phyloP scores from a whole-genome alignment of 2,329 filamentous ascomycete genomes.

The Alternaria dauci region DNA sequence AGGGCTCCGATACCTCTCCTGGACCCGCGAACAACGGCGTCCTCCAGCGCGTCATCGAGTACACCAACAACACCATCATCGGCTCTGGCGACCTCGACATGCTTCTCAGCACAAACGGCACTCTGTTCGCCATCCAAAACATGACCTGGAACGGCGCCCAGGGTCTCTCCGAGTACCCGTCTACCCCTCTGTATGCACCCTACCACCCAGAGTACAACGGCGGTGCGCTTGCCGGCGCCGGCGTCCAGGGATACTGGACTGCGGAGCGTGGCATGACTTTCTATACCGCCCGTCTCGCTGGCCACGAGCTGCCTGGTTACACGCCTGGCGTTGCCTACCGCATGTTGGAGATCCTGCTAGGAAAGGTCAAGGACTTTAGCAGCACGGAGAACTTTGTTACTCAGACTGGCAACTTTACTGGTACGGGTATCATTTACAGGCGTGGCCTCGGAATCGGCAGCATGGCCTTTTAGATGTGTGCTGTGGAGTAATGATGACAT shows the following conservation, averaged over 20 bases:
- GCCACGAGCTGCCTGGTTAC: slow-evolving; percentile 56
- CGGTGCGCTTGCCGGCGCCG: slow-evolving; percentile 52
- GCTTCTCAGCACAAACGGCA: slow-evolving; percentile 61
- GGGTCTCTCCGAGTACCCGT: slow-evolving; percentile 56
- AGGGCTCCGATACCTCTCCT: slow-evolving; percentile 45
- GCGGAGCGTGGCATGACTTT: slow-evolving; percentile 58
- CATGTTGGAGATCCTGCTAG: slow-evolving; percentile 55
- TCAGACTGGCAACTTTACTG: slow-evolving; percentile 45
- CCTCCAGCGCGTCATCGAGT: slow-evolving; percentile 60
- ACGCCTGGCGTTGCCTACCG: slow-evolving; percentile 55
- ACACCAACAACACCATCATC: slow-evolving; percentile 62
- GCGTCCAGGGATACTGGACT: slow-evolving; percentile 53
- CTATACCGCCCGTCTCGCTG: slow-evolving; percentile 53
- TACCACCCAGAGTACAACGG: slow-evolving; percentile 55
- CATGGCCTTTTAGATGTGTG: background rate
- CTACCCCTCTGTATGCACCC: slow-evolving; percentile 54
- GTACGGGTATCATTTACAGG: slow-evolving; percentile 39
- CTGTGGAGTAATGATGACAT: background rate
- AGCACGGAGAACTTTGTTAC: slow-evolving; percentile 48
- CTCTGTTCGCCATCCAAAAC: slow-evolving; percentile 62
- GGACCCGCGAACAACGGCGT: slow-evolving; percentile 54
- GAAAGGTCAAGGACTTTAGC: slow-evolving; percentile 50
- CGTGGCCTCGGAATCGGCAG: background rate
- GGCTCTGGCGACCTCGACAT: slow-evolving; percentile 60
- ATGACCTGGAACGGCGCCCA: slow-evolving; percentile 62